These are phyloP conservation scores for Cyclotella kingstonii DNA, from an alignment of 108 stramenopile genomes.

Conservation along the genomic window DNA sequence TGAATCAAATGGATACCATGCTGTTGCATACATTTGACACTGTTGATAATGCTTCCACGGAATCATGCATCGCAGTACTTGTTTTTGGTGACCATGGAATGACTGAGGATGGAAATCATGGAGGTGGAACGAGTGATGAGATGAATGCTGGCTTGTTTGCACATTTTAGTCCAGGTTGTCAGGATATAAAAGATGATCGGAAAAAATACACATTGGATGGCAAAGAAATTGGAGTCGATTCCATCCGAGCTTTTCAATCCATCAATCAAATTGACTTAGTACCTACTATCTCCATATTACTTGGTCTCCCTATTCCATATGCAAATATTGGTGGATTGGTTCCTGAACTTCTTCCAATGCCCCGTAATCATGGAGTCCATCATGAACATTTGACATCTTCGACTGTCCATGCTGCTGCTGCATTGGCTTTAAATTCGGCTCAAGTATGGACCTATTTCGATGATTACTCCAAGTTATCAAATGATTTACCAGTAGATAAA, in stretches of 20 bases:
- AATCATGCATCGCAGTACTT: conserved; percentile 63
- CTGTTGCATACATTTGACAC: conserved; percentile 53
- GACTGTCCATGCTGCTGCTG: conserved; percentile 50
- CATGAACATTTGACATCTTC: neutral
- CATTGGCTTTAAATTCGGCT: conserved; percentile 83
- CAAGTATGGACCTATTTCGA: conserved; percentile 83
- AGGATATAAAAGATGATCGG: conserved; percentile 17
- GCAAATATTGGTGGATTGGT: conserved; percentile 89
- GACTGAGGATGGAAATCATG: conserved; percentile 99
- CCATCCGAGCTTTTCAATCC: conserved; percentile 19
- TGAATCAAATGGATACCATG: conserved; percentile 88
- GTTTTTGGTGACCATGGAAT: conserved; percentile 97
- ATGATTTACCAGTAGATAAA: conserved; percentile 51
- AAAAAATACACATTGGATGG: conserved; percentile 6
- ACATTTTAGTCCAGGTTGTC: conserved; percentile 77
- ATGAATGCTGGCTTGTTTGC: conserved; percentile 90
- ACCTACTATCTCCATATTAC: conserved; percentile 85
- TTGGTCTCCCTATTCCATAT: conserved; percentile 95
- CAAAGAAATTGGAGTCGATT: conserved; percentile 16
- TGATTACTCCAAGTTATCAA: conserved; percentile 66
- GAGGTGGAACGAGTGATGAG: conserved; percentile 95
- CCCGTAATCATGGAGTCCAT: neutral
- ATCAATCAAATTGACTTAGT: conserved; percentile 93
- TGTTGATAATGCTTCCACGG: conserved; percentile 53
- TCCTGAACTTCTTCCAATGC: conserved; percentile 67